Evolutionary conservation across 2,329 filamentous ascomycete species (phyloP).

Genomic region (Aureobasidium sp.): DNA sequence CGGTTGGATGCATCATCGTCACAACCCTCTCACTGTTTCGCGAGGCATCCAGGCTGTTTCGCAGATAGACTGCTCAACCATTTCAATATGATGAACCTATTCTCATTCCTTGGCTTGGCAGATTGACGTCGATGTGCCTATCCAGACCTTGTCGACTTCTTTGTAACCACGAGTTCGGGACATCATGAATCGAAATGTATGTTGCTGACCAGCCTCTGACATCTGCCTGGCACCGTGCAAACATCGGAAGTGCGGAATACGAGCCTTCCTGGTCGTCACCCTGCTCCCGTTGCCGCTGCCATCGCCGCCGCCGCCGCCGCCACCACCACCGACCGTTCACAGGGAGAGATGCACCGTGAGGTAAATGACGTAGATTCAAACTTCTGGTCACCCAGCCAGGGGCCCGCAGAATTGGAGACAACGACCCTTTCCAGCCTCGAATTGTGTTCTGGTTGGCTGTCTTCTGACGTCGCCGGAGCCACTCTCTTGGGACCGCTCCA

Average conservation of each 20-base stretch:
- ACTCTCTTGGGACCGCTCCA: background rate
- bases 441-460: background rate
- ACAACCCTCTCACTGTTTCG: background rate
- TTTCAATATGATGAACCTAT: background rate
- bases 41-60: too few relatives aligned
- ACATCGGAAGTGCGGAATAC: too few relatives aligned
- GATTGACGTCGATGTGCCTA: slow-evolving; percentile 1
- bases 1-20: background rate
- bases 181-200: background rate
- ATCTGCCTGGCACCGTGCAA: background rate
- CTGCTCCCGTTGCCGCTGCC: background rate
- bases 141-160: background rate
- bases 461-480: slow-evolving; percentile 10
- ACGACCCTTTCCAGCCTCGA: background rate
- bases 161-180: background rate
- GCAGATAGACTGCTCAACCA: background rate
- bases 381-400: background rate
- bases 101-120: background rate
- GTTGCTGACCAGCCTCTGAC: background rate
- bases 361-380: background rate
- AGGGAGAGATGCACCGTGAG: background rate
- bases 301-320: slow-evolving; percentile 1
- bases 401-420: background rate
- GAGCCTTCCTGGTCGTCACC: too few relatives aligned
- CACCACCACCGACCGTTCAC: background rate